Evolutionary conservation across 495 filamentous ascomycete species (phyloP).

Genomic region (Hypoxylon subgilvum): DNA sequence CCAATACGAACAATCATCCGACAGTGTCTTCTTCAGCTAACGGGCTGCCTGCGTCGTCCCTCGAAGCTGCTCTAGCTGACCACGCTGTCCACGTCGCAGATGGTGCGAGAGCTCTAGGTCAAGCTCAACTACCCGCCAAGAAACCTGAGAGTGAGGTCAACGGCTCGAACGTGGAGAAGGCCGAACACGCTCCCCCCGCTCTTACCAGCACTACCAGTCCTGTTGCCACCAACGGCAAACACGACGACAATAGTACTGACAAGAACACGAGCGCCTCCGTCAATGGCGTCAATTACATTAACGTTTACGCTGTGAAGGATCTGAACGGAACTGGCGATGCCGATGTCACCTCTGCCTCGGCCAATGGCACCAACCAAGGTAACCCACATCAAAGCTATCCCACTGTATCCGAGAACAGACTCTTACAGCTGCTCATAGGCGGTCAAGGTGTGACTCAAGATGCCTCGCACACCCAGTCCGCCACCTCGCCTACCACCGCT

Average conservation of each 20-base stretch:
- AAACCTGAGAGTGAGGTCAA: constrained; percentile 33
- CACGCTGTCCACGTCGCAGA: constrained; percentile 14
- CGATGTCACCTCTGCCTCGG: constrained; percentile 10
- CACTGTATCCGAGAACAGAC: constrained; percentile 11
- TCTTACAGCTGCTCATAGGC: constrained; percentile 38
- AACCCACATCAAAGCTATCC: constrained; percentile 22
- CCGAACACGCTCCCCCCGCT: constrained; percentile 17
- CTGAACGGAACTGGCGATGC: constrained; percentile 1
- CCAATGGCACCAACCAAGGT: constrained; percentile 21
- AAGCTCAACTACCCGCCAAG: constrained; percentile 27
- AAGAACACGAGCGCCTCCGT: neutral
- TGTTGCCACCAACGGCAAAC: neutral
- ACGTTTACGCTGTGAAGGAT: constrained; percentile 3
- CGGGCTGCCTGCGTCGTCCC: constrained; percentile 36
- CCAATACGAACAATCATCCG: constrained; percentile 15
- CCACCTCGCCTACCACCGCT: constrained; percentile 16
- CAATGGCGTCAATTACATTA: too few relatives aligned
- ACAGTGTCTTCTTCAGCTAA: constrained; percentile 33
- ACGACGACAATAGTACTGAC: neutral
- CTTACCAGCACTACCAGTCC: neutral
- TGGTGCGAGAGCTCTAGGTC: constrained; percentile 12
- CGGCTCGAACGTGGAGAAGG: constrained; percentile 36
- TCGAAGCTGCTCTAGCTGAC: constrained; percentile 40
- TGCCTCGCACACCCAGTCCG: constrained; percentile 32
- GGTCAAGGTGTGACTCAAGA: constrained; percentile 18